Conservation (phyloP, 768 basidiomycete genomes). For the Gautieria morchelliformis region DNA sequence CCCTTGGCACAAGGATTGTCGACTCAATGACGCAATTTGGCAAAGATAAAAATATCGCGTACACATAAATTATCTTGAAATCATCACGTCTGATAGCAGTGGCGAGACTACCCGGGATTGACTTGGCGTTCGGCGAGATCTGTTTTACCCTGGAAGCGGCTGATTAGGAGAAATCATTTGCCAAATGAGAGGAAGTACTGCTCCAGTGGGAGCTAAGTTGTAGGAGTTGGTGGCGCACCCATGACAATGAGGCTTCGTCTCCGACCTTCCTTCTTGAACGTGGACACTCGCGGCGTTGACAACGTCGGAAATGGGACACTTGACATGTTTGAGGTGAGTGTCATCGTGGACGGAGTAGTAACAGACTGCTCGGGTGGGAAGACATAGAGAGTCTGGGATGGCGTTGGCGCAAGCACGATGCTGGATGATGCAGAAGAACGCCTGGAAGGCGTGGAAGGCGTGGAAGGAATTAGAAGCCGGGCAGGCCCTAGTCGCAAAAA, state of each 20-base stretch:
- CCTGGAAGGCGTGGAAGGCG: slow-evolving; percentile 15
- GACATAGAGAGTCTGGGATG: slow-evolving; percentile 79
- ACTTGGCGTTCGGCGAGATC: slow-evolving; percentile 59
- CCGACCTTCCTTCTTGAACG: slow-evolving; percentile 49
- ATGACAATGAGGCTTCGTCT: slow-evolving; percentile 69
- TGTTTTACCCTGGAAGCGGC: slow-evolving; percentile 77
- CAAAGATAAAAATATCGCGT: background rate
- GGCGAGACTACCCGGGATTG: slow-evolving; percentile 24
- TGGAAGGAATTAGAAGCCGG: slow-evolving; percentile 37
- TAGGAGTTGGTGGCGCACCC: slow-evolving; percentile 59
- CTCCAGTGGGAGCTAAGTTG: slow-evolving; percentile 94
- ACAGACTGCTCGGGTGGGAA: slow-evolving; percentile 65
- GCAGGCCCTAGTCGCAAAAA: slow-evolving; percentile 33
- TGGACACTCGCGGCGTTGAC: slow-evolving; percentile 61
- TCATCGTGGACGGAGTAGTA: slow-evolving; percentile 73
- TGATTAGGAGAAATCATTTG: background rate
- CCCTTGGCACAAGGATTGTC: slow-evolving; percentile 34
- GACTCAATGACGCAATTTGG: background rate
- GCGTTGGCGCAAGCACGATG: slow-evolving; percentile 18
- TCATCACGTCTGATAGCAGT: slow-evolving; percentile 53
- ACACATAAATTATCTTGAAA: slow-evolving; percentile 99
- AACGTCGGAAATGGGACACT: slow-evolving; percentile 38
- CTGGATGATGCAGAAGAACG: slow-evolving; percentile 7
- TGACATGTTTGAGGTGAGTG: slow-evolving; percentile 51
- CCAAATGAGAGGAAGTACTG: slow-evolving; percentile 43